Evolutionary conservation across 352 stramenopile species (phyloP).

Genomic region (Phytophthora europaea): DNA sequence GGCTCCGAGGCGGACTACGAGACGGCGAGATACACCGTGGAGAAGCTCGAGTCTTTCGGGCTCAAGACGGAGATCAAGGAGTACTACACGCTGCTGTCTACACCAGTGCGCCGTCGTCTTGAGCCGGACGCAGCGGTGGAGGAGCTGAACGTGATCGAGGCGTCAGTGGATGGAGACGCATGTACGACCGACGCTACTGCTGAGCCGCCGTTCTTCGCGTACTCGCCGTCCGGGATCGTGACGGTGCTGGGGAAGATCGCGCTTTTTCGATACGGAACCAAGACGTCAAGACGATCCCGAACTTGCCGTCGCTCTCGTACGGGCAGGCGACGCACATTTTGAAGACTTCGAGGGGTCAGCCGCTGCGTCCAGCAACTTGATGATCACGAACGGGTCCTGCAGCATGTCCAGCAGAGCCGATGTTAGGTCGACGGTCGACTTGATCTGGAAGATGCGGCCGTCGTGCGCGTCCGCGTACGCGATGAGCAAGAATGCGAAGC

Average conservation of each 20-base stretch:
- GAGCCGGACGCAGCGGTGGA: slow-evolving; percentile 36
- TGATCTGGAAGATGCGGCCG: slow-evolving; percentile 51
- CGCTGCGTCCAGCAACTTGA: slow-evolving; percentile 53
- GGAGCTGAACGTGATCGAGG: slow-evolving; percentile 68
- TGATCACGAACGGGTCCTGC: slow-evolving; percentile 46
- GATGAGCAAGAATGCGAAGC: slow-evolving; percentile 49
- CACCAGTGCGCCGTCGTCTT: slow-evolving; percentile 52
- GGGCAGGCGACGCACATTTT: slow-evolving; percentile 82
- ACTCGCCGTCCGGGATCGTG: slow-evolving; percentile 76
- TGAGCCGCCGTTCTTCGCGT: slow-evolving; percentile 85
- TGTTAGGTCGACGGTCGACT: slow-evolving; percentile 53
- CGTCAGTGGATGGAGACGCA: slow-evolving; percentile 63
- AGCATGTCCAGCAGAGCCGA: slow-evolving; percentile 49
- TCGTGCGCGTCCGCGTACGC: slow-evolving; percentile 40
- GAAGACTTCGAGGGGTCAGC: slow-evolving; percentile 54
- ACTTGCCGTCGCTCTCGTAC: slow-evolving; percentile 80
- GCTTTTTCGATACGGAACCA: slow-evolving; percentile 81
- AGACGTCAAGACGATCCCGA: slow-evolving; percentile 68
- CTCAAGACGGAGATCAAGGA: slow-evolving; percentile 72
- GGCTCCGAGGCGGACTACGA: slow-evolving; percentile 61
- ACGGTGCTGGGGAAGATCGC: slow-evolving; percentile 76
- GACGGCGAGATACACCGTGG: slow-evolving; percentile 59
- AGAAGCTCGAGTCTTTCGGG: slow-evolving; percentile 62
- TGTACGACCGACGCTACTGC: slow-evolving; percentile 59
- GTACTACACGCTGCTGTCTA: slow-evolving; percentile 76